Conservation (phyloP, 306 rosid genomes). For the Quercus rubra region DNA sequence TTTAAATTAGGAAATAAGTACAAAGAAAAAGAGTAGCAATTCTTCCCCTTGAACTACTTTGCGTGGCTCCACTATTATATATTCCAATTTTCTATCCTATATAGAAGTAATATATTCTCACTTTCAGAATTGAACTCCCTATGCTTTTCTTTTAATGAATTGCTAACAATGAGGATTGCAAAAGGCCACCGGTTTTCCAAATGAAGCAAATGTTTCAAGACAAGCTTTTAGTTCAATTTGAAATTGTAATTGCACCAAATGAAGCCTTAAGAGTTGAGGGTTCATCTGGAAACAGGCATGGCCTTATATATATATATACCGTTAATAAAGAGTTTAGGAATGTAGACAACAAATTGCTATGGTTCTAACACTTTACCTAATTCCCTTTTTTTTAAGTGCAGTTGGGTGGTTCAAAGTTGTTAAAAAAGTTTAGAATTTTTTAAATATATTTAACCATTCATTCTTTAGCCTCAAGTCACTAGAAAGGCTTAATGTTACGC, state of each 20-base stretch:
- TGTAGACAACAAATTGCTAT: too few species aligned
- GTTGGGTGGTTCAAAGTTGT: too few species aligned
- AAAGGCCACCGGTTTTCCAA: neutral
- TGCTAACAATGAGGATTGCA: neutral
- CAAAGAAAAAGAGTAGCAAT: neutral
- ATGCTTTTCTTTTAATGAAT: neutral
- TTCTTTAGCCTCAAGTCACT: too few species aligned
- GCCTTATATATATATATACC: too few species aligned
- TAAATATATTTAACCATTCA: too few species aligned
- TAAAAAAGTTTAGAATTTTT: too few species aligned
- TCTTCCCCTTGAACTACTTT: neutral
- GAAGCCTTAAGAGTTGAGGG: too few species aligned
- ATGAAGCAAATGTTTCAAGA: neutral
- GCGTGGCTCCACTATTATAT: neutral
- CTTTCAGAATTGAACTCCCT: neutral
- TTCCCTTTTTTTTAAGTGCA: too few species aligned
- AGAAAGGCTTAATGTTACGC: neutral
- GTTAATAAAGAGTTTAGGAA: too few species aligned
- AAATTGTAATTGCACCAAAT: neutral
- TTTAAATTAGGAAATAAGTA: neutral
- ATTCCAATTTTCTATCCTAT: neutral
- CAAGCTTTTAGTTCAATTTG: neutral
- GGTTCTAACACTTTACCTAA: too few species aligned
- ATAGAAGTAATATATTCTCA: neutral
- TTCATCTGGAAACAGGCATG: too few species aligned